Base-by-base conservation (phyloP, 1,139 yeast species). In the Debaryomycetaceae sp. region DNA sequence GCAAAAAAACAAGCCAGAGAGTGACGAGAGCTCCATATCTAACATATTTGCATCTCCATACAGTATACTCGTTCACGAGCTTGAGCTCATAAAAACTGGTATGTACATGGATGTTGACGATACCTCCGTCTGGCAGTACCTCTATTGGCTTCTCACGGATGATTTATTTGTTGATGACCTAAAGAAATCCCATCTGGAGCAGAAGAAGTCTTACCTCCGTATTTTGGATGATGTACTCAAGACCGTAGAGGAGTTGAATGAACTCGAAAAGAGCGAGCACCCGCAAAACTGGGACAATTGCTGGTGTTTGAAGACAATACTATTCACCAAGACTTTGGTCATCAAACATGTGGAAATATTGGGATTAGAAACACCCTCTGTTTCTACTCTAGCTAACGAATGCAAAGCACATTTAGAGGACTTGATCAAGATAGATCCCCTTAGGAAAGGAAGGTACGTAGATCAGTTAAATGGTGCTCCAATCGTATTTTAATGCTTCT, bases 61-160 rank as follows among this genome's bases (percentile, higher is more conserved):
- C 17, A 42, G 49, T 1, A 73, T 83, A 36, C 56, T 88, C 14
- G 45, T 51, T 1, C 65, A 70, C 29, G 99, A 92, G 56, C 63
- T 89, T 32, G 75, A 75, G 9, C 73, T 86, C 49, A 72, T 88
- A 36, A 83, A 83, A 43, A 85, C 88, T 22, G 98, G 98, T 0
- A 79, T 89, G 65, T 88, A 82, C 55, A 88, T 95, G 50, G 98
- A 92, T 58, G 91, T 95, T 0, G 95, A 87, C 36, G 98, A 92
- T 56, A 92, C 94, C 37, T 86, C 96, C 0, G 83, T 88, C 1
- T 92, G 98, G 98, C 73, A 85, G 4, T 92, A 91, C 59, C 73
- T 87, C 43, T 76, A 82, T 39, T 92, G 98, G 98, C 66, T 92
- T 16, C 61, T 89, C 9, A 75, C 82, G 5, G 77, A 77, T 30